Evolutionary conservation across 2,329 filamentous ascomycete genomes (phyloP).

Genomic region (Didymella segeticola): DNA sequence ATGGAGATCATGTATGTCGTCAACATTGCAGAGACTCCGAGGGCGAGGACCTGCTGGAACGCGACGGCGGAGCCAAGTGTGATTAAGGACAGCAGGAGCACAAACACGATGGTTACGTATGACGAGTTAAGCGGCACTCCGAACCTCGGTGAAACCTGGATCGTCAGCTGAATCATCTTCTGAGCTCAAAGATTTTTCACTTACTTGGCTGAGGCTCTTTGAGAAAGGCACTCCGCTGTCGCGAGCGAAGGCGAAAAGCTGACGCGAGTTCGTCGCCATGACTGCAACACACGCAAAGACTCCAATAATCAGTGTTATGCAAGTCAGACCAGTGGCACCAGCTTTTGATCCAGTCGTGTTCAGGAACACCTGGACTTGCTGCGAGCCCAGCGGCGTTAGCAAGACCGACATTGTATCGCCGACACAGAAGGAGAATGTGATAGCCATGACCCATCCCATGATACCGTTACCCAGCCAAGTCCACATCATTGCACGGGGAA

Average conservation of each 20-base stretch:
- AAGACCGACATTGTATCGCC: constrained; percentile 20
- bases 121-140: constrained; percentile 35
- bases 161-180: not conserved
- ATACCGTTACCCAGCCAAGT: constrained; percentile 46
- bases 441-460: constrained; percentile 43
- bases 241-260: constrained; percentile 40
- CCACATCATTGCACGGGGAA: constrained; percentile 49
- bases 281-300: constrained; percentile 29
- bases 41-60: constrained; percentile 26
- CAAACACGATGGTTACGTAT: constrained; percentile 26
- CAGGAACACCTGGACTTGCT: constrained; percentile 35
- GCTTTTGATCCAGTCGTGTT: constrained; percentile 28
- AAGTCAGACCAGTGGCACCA: constrained; percentile 27
- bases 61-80: constrained; percentile 37
- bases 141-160: constrained; percentile 23
- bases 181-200: not conserved
- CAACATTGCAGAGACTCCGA: constrained; percentile 24
- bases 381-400: constrained; percentile 23
- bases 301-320: constrained; percentile 30
- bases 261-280: constrained; percentile 33
- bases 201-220: constrained; percentile 19
- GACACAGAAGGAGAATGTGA: constrained; percentile 25
- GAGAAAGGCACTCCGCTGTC: constrained; percentile 43
- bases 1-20: constrained; percentile 51
- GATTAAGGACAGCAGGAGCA: constrained; percentile 35